phyloP scores from a whole-genome alignment of 1,139 yeast genomes.

The Casaregolazyma suthepensis region DNA sequence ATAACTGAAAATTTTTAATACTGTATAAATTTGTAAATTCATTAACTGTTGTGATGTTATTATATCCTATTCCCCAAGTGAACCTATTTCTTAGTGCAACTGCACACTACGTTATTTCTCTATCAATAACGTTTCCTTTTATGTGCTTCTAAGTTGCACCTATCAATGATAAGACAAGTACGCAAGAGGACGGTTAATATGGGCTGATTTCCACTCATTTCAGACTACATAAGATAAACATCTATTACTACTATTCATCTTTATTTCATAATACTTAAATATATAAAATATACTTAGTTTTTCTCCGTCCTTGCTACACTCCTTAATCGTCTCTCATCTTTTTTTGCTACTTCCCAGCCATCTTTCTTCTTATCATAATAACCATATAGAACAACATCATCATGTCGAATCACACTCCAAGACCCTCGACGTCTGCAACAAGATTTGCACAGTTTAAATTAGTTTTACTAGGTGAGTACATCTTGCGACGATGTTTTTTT shows the following conservation, averaged over 20 bases:
- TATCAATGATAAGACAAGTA: background rate
- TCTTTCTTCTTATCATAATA: background rate
- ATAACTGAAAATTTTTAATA: too few species aligned
- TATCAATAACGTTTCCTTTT: background rate
- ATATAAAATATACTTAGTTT: too few species aligned
- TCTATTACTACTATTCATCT: too few species aligned
- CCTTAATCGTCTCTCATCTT: background rate
- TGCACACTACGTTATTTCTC: too few species aligned
- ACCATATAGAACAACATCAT: background rate
- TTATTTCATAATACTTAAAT: too few species aligned
- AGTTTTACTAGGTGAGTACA: conserved; percentile 55
- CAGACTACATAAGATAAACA: background rate
- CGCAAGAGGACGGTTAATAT: background rate
- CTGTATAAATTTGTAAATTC: too few species aligned
- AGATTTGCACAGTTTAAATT: conserved; percentile 68
- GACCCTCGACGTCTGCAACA: conserved; percentile 32
- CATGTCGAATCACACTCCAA: conserved; percentile 24
- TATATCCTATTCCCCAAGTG: too few species aligned
- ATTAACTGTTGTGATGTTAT: too few species aligned
- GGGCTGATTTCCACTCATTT: background rate
- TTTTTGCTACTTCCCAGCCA: background rate
- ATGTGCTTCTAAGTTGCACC: background rate
- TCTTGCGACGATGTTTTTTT: background rate
- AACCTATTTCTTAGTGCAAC: too few species aligned
- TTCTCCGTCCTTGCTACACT: background rate